These are phyloP conservation scores for Musa beccarii DNA, from an alignment of 176 grass and related monocot genomes.

Conservation along the genomic window DNA sequence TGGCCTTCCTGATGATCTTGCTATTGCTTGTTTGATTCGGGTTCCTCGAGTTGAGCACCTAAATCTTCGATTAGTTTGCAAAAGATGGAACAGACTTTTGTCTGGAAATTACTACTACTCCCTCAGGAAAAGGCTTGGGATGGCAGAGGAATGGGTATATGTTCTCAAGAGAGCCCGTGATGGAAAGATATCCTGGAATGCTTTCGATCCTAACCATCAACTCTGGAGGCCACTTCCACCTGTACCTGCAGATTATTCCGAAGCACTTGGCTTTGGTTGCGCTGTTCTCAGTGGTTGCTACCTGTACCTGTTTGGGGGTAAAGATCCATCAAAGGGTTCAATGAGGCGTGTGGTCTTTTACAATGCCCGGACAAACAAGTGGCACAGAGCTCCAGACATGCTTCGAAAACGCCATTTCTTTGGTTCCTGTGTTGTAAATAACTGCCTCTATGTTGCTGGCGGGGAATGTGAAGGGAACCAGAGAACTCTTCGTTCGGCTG, in stretches of 20 bases:
- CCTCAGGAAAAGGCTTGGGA: constrained; percentile 58
- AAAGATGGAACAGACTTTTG: constrained; percentile 63
- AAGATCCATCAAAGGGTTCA: constrained; percentile 61
- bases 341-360: constrained; percentile 90
- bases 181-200: constrained; percentile 82
- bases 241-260: constrained; percentile 62
- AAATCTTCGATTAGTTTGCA: constrained; percentile 64
- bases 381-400: constrained; percentile 85
- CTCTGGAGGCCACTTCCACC: constrained; percentile 81
- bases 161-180: constrained; percentile 77
- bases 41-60: constrained; percentile 56
- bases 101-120: constrained; percentile 84
- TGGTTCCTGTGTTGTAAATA: constrained; percentile 77
- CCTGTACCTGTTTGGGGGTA: constrained; percentile 91
- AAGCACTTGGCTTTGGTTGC: constrained; percentile 73
- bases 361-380: constrained; percentile 86
- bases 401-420: constrained; percentile 77
- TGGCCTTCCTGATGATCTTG: constrained; percentile 89
- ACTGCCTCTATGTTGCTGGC: constrained; percentile 90
- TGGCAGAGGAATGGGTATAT: constrained; percentile 89
- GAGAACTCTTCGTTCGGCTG: constrained; percentile 69
- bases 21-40: constrained; percentile 74
- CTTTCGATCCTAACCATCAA: constrained; percentile 69
- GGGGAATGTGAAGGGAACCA: constrained; percentile 90
- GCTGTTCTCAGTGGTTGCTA: constrained; percentile 85